Evolutionary conservation across 1,139 yeast species (phyloP).

Genomic region (Hanseniaspora sp.): DNA sequence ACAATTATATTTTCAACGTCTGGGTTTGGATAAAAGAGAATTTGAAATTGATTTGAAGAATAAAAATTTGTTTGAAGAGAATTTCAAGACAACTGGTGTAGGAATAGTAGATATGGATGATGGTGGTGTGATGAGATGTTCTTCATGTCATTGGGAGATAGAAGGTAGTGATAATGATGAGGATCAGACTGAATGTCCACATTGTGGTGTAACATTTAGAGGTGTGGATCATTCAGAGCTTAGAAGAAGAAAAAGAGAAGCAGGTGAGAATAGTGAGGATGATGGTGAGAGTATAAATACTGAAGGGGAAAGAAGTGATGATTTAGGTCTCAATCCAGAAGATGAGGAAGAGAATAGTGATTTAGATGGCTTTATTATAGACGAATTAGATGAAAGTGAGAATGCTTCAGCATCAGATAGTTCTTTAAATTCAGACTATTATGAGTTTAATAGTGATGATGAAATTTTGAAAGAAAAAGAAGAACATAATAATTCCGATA

Average conservation of each 20-base stretch:
- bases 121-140: constrained; percentile 73
- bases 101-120: constrained; percentile 51
- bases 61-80: constrained; percentile 37
- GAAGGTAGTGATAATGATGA: constrained; percentile 19
- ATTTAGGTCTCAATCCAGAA: neutral
- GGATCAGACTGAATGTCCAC: constrained; percentile 43
- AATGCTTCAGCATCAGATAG: constrained; percentile 1
- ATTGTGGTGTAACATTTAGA: constrained; percentile 31
- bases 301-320: constrained; percentile 10
- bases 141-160: constrained; percentile 76
- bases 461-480: neutral
- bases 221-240: constrained; percentile 5
- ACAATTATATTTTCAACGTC: neutral
- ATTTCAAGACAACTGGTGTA: constrained; percentile 39
- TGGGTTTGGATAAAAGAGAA: constrained; percentile 18
- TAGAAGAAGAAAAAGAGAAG: constrained; percentile 15
- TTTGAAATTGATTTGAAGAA: constrained; percentile 35
- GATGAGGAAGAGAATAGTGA: constrained; percentile 14
- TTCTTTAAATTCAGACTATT: constrained; percentile 14
- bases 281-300: constrained; percentile 15
- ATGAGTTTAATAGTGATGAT: constrained; percentile 11
- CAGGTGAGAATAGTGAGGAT: constrained; percentile 16
- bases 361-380: constrained; percentile 15
- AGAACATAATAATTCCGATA: too few species aligned
- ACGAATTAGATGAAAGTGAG: constrained; percentile 13